Percentiles rank a stretch among this genome's conserved stretches.
Evolutionary conservation across 164 flowering plant genomes (phyloP).

Genomic region (Platanus orientalis): DNA sequence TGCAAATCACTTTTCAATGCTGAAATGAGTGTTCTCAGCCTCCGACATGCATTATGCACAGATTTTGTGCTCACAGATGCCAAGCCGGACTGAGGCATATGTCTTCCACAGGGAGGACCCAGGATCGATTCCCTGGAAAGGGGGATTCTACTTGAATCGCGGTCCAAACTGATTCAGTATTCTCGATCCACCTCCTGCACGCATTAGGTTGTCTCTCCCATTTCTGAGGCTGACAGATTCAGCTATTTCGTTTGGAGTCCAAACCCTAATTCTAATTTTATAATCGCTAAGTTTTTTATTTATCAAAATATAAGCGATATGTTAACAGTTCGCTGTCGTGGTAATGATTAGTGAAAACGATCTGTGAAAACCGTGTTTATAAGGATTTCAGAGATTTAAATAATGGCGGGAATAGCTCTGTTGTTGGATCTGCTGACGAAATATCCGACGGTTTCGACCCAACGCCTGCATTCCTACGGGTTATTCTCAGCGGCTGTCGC

Average conservation of each 20-base stretch:
- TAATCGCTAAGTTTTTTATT: too few relatives aligned
- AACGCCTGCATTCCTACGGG: constrained; percentile 40
- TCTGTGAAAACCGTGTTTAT: neutral
- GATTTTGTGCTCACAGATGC: too few relatives aligned
- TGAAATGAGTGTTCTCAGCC: too few relatives aligned
- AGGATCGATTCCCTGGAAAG: too few relatives aligned
- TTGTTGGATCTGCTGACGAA: constrained; percentile 51
- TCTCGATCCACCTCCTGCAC: too few relatives aligned
- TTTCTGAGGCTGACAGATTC: neutral
- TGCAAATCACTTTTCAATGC: too few relatives aligned
- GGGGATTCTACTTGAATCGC: too few relatives aligned
- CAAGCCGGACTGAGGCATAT: too few relatives aligned
- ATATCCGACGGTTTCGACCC: constrained; percentile 40
- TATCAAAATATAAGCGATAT: neutral
- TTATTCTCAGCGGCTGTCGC: constrained; percentile 47
- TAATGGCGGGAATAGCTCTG: constrained; percentile 46
- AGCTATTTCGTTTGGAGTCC: neutral
- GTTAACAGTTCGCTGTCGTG: neutral
- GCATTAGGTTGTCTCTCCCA: too few relatives aligned
- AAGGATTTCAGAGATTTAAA: neutral
- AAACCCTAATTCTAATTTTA: neutral
- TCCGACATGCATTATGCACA: too few relatives aligned
- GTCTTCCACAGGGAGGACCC: too few relatives aligned
- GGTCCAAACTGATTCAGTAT: too few relatives aligned
- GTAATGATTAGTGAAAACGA: neutral